Evolutionary conservation across 345 rosid genomes (phyloP).

Genomic region (Rhodamnia argentea): DNA sequence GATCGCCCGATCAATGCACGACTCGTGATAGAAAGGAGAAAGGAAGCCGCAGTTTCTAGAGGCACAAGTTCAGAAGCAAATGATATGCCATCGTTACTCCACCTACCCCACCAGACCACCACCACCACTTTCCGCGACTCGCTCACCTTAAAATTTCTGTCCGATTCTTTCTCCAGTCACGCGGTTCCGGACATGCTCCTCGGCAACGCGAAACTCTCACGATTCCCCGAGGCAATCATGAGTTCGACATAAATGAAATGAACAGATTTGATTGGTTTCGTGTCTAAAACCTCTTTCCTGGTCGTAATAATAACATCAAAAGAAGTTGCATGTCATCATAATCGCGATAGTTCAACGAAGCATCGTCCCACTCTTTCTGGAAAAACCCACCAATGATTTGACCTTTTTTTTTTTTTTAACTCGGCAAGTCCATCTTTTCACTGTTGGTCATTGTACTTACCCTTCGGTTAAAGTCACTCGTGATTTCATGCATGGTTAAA

Average conservation of each 20-base stretch:
- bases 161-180: not conserved
- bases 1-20: not conserved
- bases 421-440: not conserved
- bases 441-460: not conserved
- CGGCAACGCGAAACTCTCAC: not conserved
- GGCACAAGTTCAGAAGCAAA: not conserved
- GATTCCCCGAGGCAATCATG: not conserved
- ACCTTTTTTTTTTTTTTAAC: not conserved
- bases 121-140: no score
- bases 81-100: not conserved
- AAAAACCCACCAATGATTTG: not conserved
- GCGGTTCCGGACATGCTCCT: not conserved
- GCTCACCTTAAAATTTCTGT: not conserved
- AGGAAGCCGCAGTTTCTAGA: not conserved
- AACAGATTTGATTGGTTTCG: not conserved
- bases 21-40: not conserved
- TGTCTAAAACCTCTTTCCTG: not conserved
- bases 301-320: not conserved
- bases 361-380: not conserved
- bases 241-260: not conserved
- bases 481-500: not conserved
- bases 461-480: not conserved
- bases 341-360: not conserved
- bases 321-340: not conserved
- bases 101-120: not conserved